These are phyloP conservation scores for Rhizopogon salebrosus DNA, from an alignment of 768 basidiomycete genomes.

Conservation along the genomic window DNA sequence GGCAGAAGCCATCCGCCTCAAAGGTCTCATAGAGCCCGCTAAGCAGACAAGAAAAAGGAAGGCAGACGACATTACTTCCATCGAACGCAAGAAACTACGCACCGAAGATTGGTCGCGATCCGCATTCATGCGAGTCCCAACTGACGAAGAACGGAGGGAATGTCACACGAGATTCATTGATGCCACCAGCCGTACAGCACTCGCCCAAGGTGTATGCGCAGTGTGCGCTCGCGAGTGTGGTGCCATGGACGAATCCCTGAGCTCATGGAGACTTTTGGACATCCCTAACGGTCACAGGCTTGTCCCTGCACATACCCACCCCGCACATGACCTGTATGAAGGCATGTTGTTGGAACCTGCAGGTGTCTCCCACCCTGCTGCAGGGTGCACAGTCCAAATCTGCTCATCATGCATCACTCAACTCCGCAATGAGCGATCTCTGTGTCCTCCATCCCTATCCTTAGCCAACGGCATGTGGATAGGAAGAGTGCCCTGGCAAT, in stretches of 20 bases:
- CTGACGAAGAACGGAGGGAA: background rate
- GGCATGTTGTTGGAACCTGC: background rate
- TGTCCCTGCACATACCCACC: background rate
- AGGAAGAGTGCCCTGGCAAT: constrained; percentile 24
- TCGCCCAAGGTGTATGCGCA: background rate
- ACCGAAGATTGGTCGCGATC: too few relatives aligned
- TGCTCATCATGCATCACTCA: too few relatives aligned
- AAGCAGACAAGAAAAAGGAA: too few relatives aligned
- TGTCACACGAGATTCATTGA: background rate
- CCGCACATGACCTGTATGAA: background rate
- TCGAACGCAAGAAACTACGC: too few relatives aligned
- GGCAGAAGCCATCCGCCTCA: too few relatives aligned
- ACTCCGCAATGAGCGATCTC: too few relatives aligned
- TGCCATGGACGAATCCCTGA: background rate
- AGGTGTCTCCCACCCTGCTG: background rate
- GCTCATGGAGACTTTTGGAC: background rate
- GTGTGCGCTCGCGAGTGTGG: constrained; percentile 1
- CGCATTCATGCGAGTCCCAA: constrained; percentile 29
- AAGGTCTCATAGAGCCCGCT: too few relatives aligned
- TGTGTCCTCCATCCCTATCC: constrained; percentile 8
- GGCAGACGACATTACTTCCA: too few relatives aligned
- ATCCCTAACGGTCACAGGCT: background rate
- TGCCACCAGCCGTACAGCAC: background rate
- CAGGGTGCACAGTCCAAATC: background rate
- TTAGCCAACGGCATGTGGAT: constrained; percentile 36